Conservation (phyloP, 2,329 filamentous ascomycete genomes). For the Colletotrichum lindemuthianum region DNA sequence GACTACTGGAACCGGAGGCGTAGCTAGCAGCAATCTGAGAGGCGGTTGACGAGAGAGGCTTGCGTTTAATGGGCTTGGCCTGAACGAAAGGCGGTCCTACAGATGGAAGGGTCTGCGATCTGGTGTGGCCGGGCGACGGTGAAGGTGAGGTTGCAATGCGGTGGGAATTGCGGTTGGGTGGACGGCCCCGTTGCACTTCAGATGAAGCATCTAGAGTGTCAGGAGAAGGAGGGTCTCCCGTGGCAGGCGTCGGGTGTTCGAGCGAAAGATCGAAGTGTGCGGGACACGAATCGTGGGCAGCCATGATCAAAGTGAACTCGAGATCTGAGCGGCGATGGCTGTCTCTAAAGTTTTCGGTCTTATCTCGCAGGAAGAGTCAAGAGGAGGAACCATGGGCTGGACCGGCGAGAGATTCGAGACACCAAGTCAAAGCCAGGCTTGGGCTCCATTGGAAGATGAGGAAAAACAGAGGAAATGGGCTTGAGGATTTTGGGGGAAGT, state of each 20-base stretch:
- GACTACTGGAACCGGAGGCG: slow-evolving; percentile 48
- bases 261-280: slow-evolving; percentile 29
- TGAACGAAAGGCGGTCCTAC: slow-evolving; percentile 24
- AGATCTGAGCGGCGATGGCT: slow-evolving; percentile 34
- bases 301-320: slow-evolving; percentile 29
- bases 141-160: slow-evolving; percentile 37
- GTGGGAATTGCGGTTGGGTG: slow-evolving; percentile 32
- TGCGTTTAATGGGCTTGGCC: slow-evolving; percentile 60
- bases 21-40: slow-evolving; percentile 61
- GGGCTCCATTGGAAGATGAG: slow-evolving; percentile 32
- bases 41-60: slow-evolving; percentile 67
- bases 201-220: slow-evolving; percentile 38
- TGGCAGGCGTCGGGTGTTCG: slow-evolving; percentile 29
- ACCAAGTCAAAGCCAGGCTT: background rate
- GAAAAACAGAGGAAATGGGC: slow-evolving; percentile 34
- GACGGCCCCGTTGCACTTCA: slow-evolving; percentile 27
- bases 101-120: slow-evolving; percentile 36
- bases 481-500: slow-evolving; percentile 19
- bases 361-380: slow-evolving; percentile 24
- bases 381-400: slow-evolving; percentile 18
- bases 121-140: slow-evolving; percentile 36
- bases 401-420: slow-evolving; percentile 20
- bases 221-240: slow-evolving; percentile 33
- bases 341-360: slow-evolving; percentile 26
- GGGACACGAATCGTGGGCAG: slow-evolving; percentile 32